Evolutionary conservation across 768 basidiomycete genomes (phyloP).

Genomic region (Lactarius vividus): DNA sequence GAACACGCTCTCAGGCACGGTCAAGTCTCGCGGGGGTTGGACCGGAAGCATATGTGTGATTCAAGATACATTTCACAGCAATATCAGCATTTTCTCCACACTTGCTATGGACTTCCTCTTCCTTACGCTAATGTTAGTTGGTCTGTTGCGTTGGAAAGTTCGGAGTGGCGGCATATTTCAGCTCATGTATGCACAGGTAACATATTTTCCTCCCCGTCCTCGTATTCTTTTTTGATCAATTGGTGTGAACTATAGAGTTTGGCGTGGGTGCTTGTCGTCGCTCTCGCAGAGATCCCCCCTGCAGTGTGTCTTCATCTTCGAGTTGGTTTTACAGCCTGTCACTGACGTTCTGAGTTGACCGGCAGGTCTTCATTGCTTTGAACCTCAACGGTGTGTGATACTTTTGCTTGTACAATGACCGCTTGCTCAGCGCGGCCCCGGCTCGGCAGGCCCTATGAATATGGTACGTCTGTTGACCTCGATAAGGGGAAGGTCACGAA

Average conservation of each 20-base stretch:
- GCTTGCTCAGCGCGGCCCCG: background rate
- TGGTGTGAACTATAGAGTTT: background rate
- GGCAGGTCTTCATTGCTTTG: conserved; percentile 6
- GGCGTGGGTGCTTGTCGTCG: conserved; percentile 3
- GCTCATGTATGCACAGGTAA: conserved; percentile 8
- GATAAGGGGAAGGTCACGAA: background rate
- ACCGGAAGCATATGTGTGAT: background rate
- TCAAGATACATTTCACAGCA: background rate
- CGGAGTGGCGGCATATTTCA: background rate
- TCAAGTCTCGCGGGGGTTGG: background rate
- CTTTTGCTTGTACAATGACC: background rate
- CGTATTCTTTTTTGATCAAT: background rate
- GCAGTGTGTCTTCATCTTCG: background rate
- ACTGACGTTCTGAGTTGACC: background rate
- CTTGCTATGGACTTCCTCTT: conserved; percentile 1
- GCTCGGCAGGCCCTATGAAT: background rate
- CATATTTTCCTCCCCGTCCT: background rate
- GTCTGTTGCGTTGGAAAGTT: conserved; percentile 11
- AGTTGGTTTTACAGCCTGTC: background rate
- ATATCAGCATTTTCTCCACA: background rate
- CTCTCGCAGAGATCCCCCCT: conserved; percentile 4
- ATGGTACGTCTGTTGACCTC: background rate
- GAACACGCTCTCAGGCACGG: background rate
- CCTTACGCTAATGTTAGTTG: conserved; percentile 1
- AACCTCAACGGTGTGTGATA: conserved; percentile 9